These are phyloP conservation scores for Tagetes erecta DNA, from an alignment of 129 eudicot genomes.

Conservation along the genomic window DNA sequence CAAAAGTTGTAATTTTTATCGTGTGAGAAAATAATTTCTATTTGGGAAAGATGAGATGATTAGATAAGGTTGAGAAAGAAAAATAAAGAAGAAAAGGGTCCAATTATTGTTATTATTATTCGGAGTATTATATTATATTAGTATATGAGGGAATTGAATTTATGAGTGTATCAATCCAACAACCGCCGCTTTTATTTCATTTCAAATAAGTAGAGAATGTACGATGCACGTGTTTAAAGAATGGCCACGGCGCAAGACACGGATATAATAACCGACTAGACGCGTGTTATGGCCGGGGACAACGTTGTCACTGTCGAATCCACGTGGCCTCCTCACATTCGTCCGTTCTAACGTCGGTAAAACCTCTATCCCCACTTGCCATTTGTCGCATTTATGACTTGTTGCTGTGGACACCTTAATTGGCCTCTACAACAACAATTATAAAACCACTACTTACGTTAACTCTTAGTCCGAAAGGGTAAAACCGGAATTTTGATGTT, in stretches of 20 bases:
- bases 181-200: neutral
- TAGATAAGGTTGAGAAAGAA: too few relatives aligned
- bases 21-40: too few relatives aligned
- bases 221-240: conserved; percentile 38
- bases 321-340: conserved; percentile 32
- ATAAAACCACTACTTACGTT: conserved; percentile 11
- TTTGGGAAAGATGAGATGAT: too few relatives aligned
- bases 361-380: conserved; percentile 31
- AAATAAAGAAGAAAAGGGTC: too few relatives aligned
- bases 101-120: too few relatives aligned
- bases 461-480: neutral
- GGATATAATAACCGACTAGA: conserved; percentile 12
- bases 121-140: too few relatives aligned
- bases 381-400: conserved; percentile 30
- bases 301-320: conserved; percentile 16
- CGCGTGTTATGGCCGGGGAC: conserved; percentile 46
- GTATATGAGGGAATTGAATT: neutral
- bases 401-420: neutral
- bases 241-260: conserved; percentile 31
- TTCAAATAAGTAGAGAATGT: neutral
- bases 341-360: conserved; percentile 13
- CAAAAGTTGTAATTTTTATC: too few relatives aligned
- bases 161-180: neutral
- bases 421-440: conserved; percentile 6
- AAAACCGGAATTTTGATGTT: neutral